A percentile compares a stretch with the other conserved stretches of the same genome.
Evolutionary conservation across 768 basidiomycete genomes (phyloP).

Genomic region (Pisolithus microcarpus): DNA sequence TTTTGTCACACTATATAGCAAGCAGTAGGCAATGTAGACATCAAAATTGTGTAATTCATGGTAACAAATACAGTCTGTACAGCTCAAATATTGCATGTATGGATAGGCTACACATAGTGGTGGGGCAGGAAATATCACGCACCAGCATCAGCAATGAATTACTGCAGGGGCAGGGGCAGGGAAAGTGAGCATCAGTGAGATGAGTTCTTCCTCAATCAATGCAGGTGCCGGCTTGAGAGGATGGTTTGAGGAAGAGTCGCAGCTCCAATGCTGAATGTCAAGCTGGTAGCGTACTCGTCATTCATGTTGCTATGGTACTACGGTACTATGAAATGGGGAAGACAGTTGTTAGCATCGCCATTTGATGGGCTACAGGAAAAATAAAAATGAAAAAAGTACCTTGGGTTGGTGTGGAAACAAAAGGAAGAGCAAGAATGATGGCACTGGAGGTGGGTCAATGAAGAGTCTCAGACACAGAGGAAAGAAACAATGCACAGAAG

Average conservation of each 20-base stretch:
- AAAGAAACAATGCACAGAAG: conserved; percentile 32
- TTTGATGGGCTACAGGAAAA: background rate
- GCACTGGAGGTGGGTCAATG: conserved; percentile 36
- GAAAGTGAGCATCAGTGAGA: no score
- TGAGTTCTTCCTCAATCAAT: no score
- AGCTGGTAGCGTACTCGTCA: conserved; percentile 34
- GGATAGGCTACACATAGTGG: no score
- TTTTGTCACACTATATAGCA: no score
- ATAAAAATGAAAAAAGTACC: conserved; percentile 18
- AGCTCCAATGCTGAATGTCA: conserved; percentile 36
- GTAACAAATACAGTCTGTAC: no score
- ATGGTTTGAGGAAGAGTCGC: background rate
- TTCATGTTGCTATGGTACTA: conserved; percentile 32
- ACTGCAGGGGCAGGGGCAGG: conserved; percentile 21
- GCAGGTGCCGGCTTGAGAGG: no score
- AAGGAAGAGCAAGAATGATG: conserved; percentile 39
- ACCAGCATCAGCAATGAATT: no score
- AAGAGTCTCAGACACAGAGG: background rate
- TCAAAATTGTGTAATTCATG: no score
- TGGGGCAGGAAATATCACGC: no score
- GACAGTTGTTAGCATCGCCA: background rate
- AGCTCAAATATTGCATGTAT: no score
- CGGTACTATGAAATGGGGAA: background rate
- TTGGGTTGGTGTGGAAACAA: conserved; percentile 32
- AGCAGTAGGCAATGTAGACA: no score